Percentiles rank a stretch among this genome's conserved stretches.
phyloP scores from a whole-genome alignment of 257 asterid species.

The Salvia miltiorrhiza region DNA sequence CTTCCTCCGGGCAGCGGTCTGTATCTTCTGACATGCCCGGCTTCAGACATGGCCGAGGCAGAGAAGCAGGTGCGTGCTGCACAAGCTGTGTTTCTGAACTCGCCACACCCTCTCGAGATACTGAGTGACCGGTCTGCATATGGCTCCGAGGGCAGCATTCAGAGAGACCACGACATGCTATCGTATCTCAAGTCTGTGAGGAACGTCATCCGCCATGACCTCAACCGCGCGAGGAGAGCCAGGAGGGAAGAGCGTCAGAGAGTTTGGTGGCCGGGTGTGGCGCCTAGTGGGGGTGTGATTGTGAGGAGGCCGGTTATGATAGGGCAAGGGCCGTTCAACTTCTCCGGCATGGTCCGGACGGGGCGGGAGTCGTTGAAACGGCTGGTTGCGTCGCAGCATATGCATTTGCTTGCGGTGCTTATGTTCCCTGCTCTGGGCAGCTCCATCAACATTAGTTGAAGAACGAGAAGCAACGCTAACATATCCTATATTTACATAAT shows the following conservation, averaged over 20 bases:
- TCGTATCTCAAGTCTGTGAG: constrained; percentile 56
- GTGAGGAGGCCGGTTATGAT: constrained; percentile 24
- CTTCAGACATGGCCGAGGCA: constrained; percentile 35
- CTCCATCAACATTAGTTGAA: constrained; percentile 9
- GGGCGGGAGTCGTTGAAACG: constrained; percentile 65
- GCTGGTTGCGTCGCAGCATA: constrained; percentile 66
- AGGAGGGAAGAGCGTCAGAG: constrained; percentile 38
- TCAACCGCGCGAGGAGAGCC: constrained; percentile 42
- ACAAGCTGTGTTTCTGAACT: constrained; percentile 55
- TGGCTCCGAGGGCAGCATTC: constrained; percentile 76
- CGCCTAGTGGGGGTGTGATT: constrained; percentile 31
- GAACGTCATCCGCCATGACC: constrained; percentile 55
- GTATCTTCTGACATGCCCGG: constrained; percentile 50
- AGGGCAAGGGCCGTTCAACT: constrained; percentile 37
- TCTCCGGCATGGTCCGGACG: constrained; percentile 48
- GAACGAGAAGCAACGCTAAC: background rate
- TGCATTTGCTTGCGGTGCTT: constrained; percentile 73
- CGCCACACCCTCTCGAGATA: constrained; percentile 95
- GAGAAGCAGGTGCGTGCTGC: constrained; percentile 68
- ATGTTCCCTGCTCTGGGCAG: constrained; percentile 65
- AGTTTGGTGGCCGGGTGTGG: constrained; percentile 57
- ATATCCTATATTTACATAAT: no score
- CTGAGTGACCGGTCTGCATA: constrained; percentile 78
- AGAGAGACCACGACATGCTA: constrained; percentile 82
- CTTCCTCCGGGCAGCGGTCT: constrained; percentile 88